A percentile compares a stretch with the other conserved stretches of the same genome.
These are phyloP conservation scores for Populus trichocarpa DNA, from an alignment of 441 rosid species.

Conservation along the genomic window DNA sequence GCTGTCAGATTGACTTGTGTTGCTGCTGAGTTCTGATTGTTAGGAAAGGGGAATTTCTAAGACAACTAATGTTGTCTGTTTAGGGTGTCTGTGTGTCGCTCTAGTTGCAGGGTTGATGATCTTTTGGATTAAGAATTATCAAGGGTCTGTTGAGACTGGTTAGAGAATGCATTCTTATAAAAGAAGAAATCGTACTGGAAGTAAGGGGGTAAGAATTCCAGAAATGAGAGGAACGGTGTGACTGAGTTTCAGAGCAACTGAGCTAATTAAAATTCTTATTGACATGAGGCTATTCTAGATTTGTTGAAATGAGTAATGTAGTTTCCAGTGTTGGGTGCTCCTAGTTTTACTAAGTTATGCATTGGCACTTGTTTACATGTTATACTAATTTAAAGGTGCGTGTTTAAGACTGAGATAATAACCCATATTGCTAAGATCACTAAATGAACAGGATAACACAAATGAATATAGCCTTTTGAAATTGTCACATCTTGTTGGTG, in stretches of 20 bases:
- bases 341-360: neutral
- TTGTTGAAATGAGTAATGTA: neutral
- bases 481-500: neutral
- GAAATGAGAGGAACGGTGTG: neutral
- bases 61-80: neutral
- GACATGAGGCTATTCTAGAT: neutral
- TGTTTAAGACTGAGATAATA: neutral
- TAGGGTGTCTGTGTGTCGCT: neutral
- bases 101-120: neutral
- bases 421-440: neutral
- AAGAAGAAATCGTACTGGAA: neutral
- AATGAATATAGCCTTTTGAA: neutral
- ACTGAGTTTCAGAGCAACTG: neutral
- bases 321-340: neutral
- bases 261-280: neutral
- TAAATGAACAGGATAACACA: neutral
- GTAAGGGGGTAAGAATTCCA: neutral
- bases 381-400: neutral
- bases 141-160: neutral
- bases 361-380: neutral
- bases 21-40: neutral
- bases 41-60: neutral
- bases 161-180: neutral
- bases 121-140: neutral
- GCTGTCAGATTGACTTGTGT: neutral